Evolutionary conservation across 2,329 filamentous ascomycete species (phyloP).

Genomic region (Nectriaceae sp.): DNA sequence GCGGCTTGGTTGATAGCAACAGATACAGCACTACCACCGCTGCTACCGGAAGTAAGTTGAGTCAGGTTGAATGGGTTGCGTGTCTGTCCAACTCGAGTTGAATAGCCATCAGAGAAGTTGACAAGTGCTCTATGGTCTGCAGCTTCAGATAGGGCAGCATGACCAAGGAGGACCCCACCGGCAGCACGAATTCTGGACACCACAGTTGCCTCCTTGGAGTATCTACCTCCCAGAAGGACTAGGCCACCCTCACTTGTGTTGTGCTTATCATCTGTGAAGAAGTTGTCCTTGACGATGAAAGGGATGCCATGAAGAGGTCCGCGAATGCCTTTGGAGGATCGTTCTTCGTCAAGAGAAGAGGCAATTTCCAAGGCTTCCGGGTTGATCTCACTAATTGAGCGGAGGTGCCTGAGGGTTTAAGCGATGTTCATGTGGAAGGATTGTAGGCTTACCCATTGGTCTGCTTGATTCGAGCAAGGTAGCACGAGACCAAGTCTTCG

Average conservation of each 20-base stretch:
- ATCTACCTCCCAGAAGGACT: conserved; percentile 8
- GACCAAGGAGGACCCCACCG: conserved; percentile 6
- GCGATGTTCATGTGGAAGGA: background rate
- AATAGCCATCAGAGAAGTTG: conserved; percentile 13
- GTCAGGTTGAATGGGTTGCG: conserved; percentile 12
- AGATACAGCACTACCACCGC: conserved; percentile 6
- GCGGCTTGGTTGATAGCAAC: conserved; percentile 9
- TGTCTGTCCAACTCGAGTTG: conserved; percentile 9
- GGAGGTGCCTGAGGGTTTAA: conserved; percentile 13
- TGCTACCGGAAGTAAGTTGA: conserved; percentile 8
- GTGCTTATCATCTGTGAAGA: conserved; percentile 59
- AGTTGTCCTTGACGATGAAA: conserved; percentile 67
- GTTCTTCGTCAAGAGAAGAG: conserved; percentile 32
- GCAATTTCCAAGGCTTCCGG: conserved; percentile 37
- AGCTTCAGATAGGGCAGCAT: conserved; percentile 9
- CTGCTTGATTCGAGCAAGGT: conserved; percentile 27
- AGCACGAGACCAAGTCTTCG: conserved; percentile 12
- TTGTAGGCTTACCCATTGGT: conserved; percentile 20
- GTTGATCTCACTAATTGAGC: conserved; percentile 38
- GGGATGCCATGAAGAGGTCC: conserved; percentile 63
- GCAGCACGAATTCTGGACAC: conserved; percentile 8
- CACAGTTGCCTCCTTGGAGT: conserved; percentile 6
- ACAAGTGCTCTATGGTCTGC: conserved; percentile 7
- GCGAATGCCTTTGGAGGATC: conserved; percentile 25
- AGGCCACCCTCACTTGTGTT: conserved; percentile 41